A percentile compares a stretch with the other conserved stretches of the same genome.
Conservation (phyloP, 345 rosid species). For the Sonneratia alba region DNA sequence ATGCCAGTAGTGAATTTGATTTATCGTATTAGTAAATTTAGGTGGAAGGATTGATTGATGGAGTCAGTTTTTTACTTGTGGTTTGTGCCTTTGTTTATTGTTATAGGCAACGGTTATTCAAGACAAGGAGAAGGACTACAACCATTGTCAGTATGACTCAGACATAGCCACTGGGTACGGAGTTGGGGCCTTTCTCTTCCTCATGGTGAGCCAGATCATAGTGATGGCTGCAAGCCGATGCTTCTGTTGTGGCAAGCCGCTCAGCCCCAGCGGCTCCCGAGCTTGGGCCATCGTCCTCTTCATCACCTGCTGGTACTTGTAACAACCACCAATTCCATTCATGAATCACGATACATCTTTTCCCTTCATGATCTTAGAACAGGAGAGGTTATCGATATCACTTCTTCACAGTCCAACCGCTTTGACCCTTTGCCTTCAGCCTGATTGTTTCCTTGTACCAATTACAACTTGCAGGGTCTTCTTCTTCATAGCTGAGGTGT, state of each 20-base stretch:
- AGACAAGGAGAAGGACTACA: slow-evolving; percentile 42
- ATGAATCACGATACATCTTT: background rate
- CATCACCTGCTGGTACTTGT: slow-evolving; percentile 65
- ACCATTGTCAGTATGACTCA: slow-evolving; percentile 67
- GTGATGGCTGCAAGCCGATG: slow-evolving; percentile 86
- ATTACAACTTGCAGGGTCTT: slow-evolving; percentile 39
- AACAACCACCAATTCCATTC: background rate
- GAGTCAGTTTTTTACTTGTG: background rate
- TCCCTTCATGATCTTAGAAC: too few relatives aligned
- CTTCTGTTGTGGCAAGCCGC: slow-evolving; percentile 85
- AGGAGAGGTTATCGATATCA: too few relatives aligned
- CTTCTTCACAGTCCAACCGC: too few relatives aligned
- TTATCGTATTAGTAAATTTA: too few relatives aligned
- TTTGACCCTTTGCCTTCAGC: too few relatives aligned
- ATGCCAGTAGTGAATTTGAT: too few relatives aligned
- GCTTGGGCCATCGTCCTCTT: slow-evolving; percentile 80
- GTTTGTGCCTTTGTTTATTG: slow-evolving; percentile 6
- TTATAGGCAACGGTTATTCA: slow-evolving; percentile 44
- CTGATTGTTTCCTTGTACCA: background rate
- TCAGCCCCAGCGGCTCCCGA: slow-evolving; percentile 77
- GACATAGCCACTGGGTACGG: slow-evolving; percentile 85
- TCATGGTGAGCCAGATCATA: slow-evolving; percentile 56
- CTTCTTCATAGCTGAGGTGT: slow-evolving; percentile 73
- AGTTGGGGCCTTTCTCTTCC: slow-evolving; percentile 74
- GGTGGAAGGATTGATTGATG: background rate